These are phyloP conservation scores for Hypoxylon sp. DNA, from an alignment of 2,329 filamentous ascomycete genomes.

Conservation along the genomic window DNA sequence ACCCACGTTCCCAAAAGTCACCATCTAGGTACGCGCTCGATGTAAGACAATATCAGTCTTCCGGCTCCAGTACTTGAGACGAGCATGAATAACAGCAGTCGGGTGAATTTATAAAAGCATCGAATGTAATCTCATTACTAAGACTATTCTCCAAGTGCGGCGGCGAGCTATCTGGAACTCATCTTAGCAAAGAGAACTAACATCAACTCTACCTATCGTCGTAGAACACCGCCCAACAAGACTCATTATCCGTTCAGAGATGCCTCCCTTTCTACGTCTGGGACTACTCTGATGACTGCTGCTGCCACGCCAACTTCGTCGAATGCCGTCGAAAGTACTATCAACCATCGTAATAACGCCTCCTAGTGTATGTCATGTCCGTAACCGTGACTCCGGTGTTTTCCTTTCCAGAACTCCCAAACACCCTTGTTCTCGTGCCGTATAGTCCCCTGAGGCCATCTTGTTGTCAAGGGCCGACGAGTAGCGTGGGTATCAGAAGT, in stretches of 20 bases:
- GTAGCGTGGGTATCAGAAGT: conserved; percentile 27
- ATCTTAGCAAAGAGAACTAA: not conserved
- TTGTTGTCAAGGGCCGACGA: conserved; percentile 8
- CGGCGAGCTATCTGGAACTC: not conserved
- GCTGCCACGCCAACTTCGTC: conserved; percentile 4
- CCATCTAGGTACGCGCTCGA: conserved; percentile 7
- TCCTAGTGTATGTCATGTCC: conserved; percentile 4
- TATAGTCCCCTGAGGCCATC: conserved; percentile 12
- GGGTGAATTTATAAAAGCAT: not conserved
- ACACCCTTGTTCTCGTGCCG: conserved; percentile 8
- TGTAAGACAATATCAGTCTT: not conserved
- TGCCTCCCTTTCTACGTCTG: not conserved
- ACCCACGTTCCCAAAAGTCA: too few species aligned
- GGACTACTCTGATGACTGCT: not conserved
- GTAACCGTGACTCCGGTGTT: conserved; percentile 12
- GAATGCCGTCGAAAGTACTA: conserved; percentile 7
- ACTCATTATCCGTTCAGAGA: not conserved
- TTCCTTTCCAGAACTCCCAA: conserved; percentile 29
- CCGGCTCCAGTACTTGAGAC: not conserved
- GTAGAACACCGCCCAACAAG: not conserved
- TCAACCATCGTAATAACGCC: conserved; percentile 14
- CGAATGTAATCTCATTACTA: not conserved
- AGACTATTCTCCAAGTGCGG: not conserved
- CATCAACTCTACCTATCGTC: not conserved
- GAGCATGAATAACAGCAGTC: not conserved